Conservation (phyloP, 169 alveolate species). For the Cryptosporidium tyzzeri region DNA sequence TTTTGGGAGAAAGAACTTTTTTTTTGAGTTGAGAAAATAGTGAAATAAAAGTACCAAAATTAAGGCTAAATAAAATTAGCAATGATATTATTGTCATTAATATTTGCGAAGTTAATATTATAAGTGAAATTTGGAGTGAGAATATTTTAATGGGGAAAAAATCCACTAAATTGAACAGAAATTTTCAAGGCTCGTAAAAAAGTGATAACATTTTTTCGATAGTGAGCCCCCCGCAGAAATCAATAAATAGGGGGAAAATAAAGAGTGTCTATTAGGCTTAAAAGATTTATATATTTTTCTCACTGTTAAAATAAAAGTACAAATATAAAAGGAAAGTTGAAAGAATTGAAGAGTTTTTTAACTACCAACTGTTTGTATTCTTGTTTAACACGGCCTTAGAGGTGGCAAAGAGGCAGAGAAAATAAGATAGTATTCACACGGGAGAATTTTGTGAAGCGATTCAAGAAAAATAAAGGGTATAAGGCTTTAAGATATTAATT, state of each 20-base stretch:
- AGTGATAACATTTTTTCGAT: slow-evolving; percentile 20
- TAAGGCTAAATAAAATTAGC: not conserved
- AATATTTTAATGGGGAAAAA: slow-evolving; percentile 19
- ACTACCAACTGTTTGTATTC: slow-evolving; percentile 22
- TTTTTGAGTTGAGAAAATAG: not conserved
- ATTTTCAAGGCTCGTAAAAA: slow-evolving; percentile 24
- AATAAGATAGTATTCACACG: not conserved
- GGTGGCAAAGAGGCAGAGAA: not conserved
- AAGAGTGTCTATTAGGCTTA: not conserved
- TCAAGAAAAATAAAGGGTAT: not conserved
- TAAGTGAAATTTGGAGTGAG: not conserved
- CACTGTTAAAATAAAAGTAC: not conserved
- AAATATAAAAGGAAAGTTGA: not conserved
- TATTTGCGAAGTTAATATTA: not conserved
- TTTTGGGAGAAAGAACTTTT: not conserved
- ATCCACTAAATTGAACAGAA: not conserved
- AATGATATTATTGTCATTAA: not conserved
- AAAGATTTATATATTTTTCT: slow-evolving; percentile 23
- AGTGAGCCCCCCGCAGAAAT: slow-evolving; percentile 11
- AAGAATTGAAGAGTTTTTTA: not conserved
- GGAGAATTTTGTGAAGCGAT: not conserved
- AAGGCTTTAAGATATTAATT: slow-evolving; percentile 7
- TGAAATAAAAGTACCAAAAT: not conserved
- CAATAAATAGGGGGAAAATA: slow-evolving; percentile 1
- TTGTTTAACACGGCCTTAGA: slow-evolving; percentile 12